phyloP scores from a whole-genome alignment of 305 asterid genomes.

The Withania somnifera region DNA sequence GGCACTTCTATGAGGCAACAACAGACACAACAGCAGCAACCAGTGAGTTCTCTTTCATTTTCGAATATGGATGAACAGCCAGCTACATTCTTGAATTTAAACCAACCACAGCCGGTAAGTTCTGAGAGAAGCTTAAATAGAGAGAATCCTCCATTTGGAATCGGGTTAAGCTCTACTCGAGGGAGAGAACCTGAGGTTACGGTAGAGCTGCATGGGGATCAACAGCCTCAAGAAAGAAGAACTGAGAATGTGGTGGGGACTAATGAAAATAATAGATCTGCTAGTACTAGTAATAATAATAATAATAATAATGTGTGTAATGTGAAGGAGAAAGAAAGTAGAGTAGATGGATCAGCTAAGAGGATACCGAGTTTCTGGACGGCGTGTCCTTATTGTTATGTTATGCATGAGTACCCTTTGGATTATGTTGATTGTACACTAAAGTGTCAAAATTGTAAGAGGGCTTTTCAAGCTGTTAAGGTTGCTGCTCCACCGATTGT shows the following conservation, averaged over 20 bases:
- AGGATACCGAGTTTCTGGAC: slow-evolving; percentile 56
- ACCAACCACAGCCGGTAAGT: slow-evolving; percentile 8
- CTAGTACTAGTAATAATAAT: slow-evolving; percentile 12
- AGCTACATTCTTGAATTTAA: slow-evolving; percentile 8
- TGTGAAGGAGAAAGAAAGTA: slow-evolving; percentile 21
- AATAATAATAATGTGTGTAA: slow-evolving; percentile 14
- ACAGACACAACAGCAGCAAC: slow-evolving; percentile 6
- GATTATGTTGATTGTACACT: slow-evolving; percentile 56
- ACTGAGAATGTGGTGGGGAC: slow-evolving; percentile 11
- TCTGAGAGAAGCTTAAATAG: slow-evolving; percentile 4
- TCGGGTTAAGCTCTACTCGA: neutral
- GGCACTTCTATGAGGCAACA: slow-evolving; percentile 9
- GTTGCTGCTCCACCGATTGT: slow-evolving; percentile 53
- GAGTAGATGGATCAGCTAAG: slow-evolving; percentile 10
- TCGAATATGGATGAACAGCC: slow-evolving; percentile 3
- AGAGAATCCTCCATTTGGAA: neutral
- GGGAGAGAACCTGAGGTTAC: neutral
- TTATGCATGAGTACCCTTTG: slow-evolving; percentile 71
- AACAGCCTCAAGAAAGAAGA: slow-evolving; percentile 8
- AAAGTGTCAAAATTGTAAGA: slow-evolving; percentile 61
- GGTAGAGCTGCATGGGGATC: slow-evolving; percentile 1
- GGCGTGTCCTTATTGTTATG: slow-evolving; percentile 80
- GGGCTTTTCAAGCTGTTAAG: slow-evolving; percentile 68
- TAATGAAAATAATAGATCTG: neutral
- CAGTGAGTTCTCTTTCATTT: slow-evolving; percentile 3